Percentiles rank a stretch among this genome's conserved stretches.
Evolutionary conservation across 1,284 basidiomycete species (phyloP).

Genomic region (Calocybe gambosa): DNA sequence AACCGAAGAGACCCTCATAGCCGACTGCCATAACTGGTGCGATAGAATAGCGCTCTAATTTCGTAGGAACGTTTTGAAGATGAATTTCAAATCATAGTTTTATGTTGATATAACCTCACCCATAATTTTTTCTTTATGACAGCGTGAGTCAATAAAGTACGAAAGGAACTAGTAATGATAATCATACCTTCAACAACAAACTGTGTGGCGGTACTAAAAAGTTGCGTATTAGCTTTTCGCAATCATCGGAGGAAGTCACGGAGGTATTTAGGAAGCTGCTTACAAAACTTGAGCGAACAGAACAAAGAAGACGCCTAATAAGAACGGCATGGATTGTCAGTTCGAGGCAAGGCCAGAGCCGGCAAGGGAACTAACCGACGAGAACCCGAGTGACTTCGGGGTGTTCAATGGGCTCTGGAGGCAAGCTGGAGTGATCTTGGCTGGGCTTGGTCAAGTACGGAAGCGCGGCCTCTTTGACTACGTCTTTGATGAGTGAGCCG

Average conservation of each 20-base stretch:
- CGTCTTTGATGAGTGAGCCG: constrained; percentile 80
- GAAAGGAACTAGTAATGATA: constrained; percentile 31
- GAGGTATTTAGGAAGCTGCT: constrained; percentile 25
- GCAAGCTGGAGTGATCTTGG: constrained; percentile 18
- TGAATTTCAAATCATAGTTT: neutral
- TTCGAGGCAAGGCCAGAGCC: constrained; percentile 10
- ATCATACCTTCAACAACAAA: constrained; percentile 94
- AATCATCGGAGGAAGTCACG: constrained; percentile 17
- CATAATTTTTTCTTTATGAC: constrained; percentile 76
- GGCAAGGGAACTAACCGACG: constrained; percentile 43
- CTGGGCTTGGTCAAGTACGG: constrained; percentile 21
- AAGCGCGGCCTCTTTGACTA: constrained; percentile 42
- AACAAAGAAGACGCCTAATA: constrained; percentile 79
- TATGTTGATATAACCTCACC: constrained; percentile 23
- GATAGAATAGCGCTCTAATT: constrained; percentile 68
- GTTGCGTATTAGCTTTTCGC: constrained; percentile 16
- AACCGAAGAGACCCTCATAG: constrained; percentile 91
- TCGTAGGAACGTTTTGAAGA: neutral
- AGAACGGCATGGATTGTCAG: constrained; percentile 8
- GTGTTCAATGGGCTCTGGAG: constrained; percentile 41
- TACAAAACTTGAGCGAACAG: constrained; percentile 97
- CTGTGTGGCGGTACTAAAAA: constrained; percentile 74
- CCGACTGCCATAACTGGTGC: constrained; percentile 93
- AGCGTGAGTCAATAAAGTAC: constrained; percentile 1
- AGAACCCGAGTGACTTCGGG: constrained; percentile 61